Evolutionary conservation across 2,329 filamentous ascomycete species (phyloP), one percentile per base, ranked within the genome.

Genomic region (Fonsecaea monophora): DNA sequence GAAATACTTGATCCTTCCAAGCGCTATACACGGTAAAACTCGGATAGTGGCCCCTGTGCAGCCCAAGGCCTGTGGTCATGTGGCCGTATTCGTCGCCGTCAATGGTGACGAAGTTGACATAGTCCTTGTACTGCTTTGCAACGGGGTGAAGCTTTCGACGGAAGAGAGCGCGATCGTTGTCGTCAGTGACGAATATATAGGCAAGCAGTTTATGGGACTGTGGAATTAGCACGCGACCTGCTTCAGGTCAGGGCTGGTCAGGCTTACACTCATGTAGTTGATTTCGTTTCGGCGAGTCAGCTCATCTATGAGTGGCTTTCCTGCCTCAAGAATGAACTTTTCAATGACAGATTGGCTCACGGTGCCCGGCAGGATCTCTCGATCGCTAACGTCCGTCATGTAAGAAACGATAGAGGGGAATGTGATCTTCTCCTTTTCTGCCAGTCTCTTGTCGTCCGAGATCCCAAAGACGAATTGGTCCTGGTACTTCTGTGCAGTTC

Each of bases 61-160:
- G 69, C 1, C 83, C 83, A 58, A 85, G 73, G 42, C 76, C 75
- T 7, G 70, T 65, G 1, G 77, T 72, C 73, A 84, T 81, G 30
- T 83, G 80, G 3, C 76, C 77, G 68, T 85, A 85, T 66, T 84
- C 82, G 35, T 70, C 65, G 0, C 77, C 75, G 64, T 85, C 81
- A 1, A 84, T 79, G 0, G 81, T 84, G 3, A 82, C 79, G 66
- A 85, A 85, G 62, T 74, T 75, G 12, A 85, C 76, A 64, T 83
- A 84, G 12, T 84, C 82, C 62, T 74, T 69, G 72, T 82, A 84
- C 68, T 78, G 79, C 66, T 79, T 80, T 1, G 83, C 83, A 1
- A 83, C 71, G 3, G 78, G 76, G 15, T 75, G 74, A 57, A 85
- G 75, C 5, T 75, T 71, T 0, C 71, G 54, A 4, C 77, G 72